Conservation (phyloP, 495 filamentous ascomycete species). For the Melanomma pulvis-pyrius region DNA sequence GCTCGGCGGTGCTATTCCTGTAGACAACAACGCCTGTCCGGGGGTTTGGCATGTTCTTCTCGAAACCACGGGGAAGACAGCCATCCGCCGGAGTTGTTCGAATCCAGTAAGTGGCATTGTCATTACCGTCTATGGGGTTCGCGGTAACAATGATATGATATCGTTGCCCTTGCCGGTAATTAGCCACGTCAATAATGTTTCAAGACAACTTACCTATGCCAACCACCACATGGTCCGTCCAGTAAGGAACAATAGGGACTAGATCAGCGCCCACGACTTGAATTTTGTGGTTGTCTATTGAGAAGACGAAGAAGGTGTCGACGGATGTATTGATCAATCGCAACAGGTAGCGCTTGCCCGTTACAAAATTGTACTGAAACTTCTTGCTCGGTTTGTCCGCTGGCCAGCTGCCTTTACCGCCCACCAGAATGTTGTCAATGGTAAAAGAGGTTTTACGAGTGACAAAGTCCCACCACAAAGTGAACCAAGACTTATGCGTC, state of each 20-base stretch:
- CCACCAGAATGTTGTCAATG: no score
- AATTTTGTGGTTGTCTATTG: slow-evolving; percentile 41
- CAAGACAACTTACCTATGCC: slow-evolving; percentile 43
- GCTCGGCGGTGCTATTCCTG: not conserved
- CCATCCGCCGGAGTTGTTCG: slow-evolving; percentile 1
- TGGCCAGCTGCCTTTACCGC: no score
- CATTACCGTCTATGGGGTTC: slow-evolving; percentile 24
- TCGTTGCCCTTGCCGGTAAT: slow-evolving; percentile 42
- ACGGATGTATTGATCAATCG: slow-evolving; percentile 43
- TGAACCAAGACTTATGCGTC: slow-evolving; percentile 42
- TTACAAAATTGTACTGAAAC: no score
- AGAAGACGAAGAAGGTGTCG: slow-evolving; percentile 40
- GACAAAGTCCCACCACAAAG: no score
- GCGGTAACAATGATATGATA: slow-evolving; percentile 45
- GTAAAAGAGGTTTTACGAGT: no score
- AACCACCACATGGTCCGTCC: slow-evolving; percentile 5
- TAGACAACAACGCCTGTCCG: slow-evolving; percentile 19
- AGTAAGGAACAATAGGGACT: slow-evolving; percentile 38
- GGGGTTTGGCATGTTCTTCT: no score
- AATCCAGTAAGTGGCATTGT: slow-evolving; percentile 31
- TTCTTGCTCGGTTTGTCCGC: no score
- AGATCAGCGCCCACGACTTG: slow-evolving; percentile 40
- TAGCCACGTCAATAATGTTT: slow-evolving; percentile 43
- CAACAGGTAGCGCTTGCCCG: slow-evolving; percentile 39
- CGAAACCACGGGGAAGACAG: not conserved